These are phyloP conservation scores for Setomelanomma holmii DNA, from an alignment of 2,329 filamentous ascomycete genomes.

Conservation along the genomic window DNA sequence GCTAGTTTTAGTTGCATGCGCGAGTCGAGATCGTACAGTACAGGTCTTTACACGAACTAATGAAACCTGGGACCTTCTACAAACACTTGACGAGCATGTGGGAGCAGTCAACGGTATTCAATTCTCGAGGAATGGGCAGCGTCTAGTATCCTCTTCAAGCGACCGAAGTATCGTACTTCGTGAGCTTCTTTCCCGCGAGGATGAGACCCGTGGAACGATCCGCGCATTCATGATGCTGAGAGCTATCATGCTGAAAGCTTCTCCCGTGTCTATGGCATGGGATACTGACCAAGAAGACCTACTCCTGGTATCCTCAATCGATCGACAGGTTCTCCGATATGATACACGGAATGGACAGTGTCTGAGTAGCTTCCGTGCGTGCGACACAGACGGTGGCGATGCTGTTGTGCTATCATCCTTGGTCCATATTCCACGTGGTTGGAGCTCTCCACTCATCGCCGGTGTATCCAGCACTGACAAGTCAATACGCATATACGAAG, in stretches of 20 bases:
- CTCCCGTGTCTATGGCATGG: constrained; percentile 83
- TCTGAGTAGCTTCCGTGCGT: constrained; percentile 78
- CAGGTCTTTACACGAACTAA: constrained; percentile 77
- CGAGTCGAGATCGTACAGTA: constrained; percentile 81
- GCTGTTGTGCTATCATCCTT: constrained; percentile 84
- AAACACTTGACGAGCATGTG: constrained; percentile 91
- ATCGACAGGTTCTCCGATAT: constrained; percentile 66
- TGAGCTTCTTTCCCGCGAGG: constrained; percentile 75
- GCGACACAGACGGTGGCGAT: constrained; percentile 80
- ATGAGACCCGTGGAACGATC: constrained; percentile 58
- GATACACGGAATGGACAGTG: constrained; percentile 72
- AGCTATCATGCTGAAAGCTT: constrained; percentile 82
- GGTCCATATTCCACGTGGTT: constrained; percentile 63
- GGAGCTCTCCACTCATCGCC: constrained; percentile 72
- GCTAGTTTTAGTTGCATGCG: constrained; percentile 76
- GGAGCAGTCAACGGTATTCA: constrained; percentile 81
- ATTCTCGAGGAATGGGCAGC: constrained; percentile 73
- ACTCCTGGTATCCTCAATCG: constrained; percentile 67
- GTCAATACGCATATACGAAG: constrained; percentile 89
- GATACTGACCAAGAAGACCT: constrained; percentile 66
- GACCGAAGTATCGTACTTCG: constrained; percentile 88
- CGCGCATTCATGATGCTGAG: constrained; percentile 79
- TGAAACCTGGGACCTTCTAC: constrained; percentile 75
- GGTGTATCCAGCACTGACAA: constrained; percentile 96
- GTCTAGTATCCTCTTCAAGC: constrained; percentile 79